These are phyloP conservation scores for Friedmanniomyces simplex DNA, from an alignment of 495 filamentous ascomycete genomes.

Conservation along the genomic window DNA sequence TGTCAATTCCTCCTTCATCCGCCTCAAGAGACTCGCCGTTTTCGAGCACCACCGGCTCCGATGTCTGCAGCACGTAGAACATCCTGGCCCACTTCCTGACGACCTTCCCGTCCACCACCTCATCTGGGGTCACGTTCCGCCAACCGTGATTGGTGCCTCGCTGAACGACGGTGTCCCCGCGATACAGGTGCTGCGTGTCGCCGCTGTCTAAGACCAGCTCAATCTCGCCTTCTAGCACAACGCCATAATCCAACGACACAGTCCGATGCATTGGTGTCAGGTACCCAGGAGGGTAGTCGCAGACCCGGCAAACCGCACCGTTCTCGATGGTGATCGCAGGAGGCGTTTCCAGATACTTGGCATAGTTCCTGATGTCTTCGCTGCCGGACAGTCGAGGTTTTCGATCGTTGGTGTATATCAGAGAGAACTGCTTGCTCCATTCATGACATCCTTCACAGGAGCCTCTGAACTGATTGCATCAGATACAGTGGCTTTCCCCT, in stretches of 20 bases:
- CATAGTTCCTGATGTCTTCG: constrained; percentile 38
- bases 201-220: constrained; percentile 50
- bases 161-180: constrained; percentile 54
- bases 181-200: constrained; percentile 39
- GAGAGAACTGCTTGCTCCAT: neutral
- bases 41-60: neutral
- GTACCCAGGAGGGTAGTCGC: constrained; percentile 46
- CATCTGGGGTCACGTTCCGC: constrained; percentile 41
- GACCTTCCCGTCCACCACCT: too few relatives aligned
- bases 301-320: constrained; percentile 45
- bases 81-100: constrained; percentile 26
- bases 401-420: neutral
- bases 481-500: neutral
- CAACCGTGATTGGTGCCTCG: constrained; percentile 56
- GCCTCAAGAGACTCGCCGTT: neutral
- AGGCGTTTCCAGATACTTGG: constrained; percentile 17
- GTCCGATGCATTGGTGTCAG: constrained; percentile 57
- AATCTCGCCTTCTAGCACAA: constrained; percentile 59
- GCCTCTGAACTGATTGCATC: neutral
- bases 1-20: neutral
- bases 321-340: constrained; percentile 28
- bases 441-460: neutral
- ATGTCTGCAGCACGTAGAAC: neutral
- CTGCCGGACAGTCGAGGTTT: constrained; percentile 20
- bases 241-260: constrained; percentile 58